Evolutionary conservation across 2,329 filamentous ascomycete species (phyloP).

Genomic region (Penicillium glabrum): DNA sequence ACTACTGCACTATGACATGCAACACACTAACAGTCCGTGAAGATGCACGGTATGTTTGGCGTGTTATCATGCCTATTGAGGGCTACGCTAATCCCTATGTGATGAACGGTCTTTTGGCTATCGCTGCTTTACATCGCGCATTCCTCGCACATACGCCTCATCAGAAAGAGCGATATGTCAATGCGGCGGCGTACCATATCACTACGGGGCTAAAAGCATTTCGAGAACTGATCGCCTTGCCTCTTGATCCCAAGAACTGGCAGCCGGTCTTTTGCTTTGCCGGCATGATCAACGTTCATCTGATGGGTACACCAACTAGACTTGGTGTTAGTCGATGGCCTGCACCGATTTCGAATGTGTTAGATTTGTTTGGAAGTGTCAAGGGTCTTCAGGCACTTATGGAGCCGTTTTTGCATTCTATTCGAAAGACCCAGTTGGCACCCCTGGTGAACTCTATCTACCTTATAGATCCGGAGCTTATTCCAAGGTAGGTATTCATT

Average conservation of each 20-base stretch:
- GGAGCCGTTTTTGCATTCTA: conserved; percentile 15
- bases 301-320: conserved; percentile 12
- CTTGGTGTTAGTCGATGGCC: conserved; percentile 14
- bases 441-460: conserved; percentile 16
- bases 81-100: conserved; percentile 32
- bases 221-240: conserved; percentile 17
- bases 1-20: conserved; percentile 39
- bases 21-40: conserved; percentile 16
- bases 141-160: conserved; percentile 10
- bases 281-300: conserved; percentile 15
- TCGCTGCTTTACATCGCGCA: conserved; percentile 28
- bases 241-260: conserved; percentile 18
- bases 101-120: conserved; percentile 33
- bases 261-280: conserved; percentile 23
- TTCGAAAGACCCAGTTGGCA: conserved; percentile 13
- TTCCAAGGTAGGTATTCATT: conserved; percentile 10
- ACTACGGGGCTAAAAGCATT: conserved; percentile 18
- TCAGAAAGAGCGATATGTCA: conserved; percentile 14
- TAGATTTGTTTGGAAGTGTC: conserved; percentile 18
- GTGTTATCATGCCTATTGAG: conserved; percentile 28
- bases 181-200: conserved; percentile 18
- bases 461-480: conserved; percentile 11
- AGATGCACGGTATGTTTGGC: conserved; percentile 30
- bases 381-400: conserved; percentile 20
- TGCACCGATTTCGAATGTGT: conserved; percentile 14